Percentiles rank a stretch among this genome's conserved stretches.
phyloP scores from a whole-genome alignment of 495 filamentous ascomycete species.

The Amorphotheca resinae region DNA sequence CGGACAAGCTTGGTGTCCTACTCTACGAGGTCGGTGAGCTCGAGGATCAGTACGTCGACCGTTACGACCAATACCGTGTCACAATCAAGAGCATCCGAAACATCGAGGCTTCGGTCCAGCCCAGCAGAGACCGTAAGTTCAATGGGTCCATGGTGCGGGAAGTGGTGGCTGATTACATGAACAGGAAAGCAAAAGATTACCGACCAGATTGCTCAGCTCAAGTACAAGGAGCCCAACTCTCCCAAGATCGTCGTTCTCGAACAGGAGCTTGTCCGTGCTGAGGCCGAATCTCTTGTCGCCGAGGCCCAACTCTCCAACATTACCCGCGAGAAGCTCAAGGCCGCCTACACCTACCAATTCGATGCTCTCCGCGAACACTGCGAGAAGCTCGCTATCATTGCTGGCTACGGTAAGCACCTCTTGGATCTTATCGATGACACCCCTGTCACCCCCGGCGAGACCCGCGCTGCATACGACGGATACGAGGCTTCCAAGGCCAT shows the following conservation, averaged over 20 bases:
- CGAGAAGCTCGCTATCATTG: constrained; percentile 96
- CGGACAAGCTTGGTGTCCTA: constrained; percentile 94
- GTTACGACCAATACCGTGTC: constrained; percentile 97
- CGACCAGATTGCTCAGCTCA: constrained; percentile 95
- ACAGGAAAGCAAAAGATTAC: constrained; percentile 97
- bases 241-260: constrained; percentile 95
- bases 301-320: constrained; percentile 98
- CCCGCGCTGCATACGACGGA: constrained; percentile 89
- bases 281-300: constrained; percentile 94
- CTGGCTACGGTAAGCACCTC: constrained; percentile 93
- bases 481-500: constrained; percentile 98
- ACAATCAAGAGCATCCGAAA: constrained; percentile 99
- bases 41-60: constrained; percentile 94
- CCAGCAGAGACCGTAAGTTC: constrained; percentile 82
- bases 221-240: constrained; percentile 98
- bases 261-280: constrained; percentile 95
- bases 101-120: constrained; percentile 96
- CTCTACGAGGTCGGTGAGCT: constrained; percentile 96
- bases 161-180: constrained; percentile 10
- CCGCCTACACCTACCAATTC: constrained; percentile 96
- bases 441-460: constrained; percentile 94
- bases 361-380: constrained; percentile 95
- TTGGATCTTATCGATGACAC: constrained; percentile 92
- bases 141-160: background rate
- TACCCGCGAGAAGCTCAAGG: constrained; percentile 97